A percentile compares a stretch with the other conserved stretches of the same genome.
Conservation (phyloP, 768 basidiomycete genomes). For the Daedaleopsis sinensis region DNA sequence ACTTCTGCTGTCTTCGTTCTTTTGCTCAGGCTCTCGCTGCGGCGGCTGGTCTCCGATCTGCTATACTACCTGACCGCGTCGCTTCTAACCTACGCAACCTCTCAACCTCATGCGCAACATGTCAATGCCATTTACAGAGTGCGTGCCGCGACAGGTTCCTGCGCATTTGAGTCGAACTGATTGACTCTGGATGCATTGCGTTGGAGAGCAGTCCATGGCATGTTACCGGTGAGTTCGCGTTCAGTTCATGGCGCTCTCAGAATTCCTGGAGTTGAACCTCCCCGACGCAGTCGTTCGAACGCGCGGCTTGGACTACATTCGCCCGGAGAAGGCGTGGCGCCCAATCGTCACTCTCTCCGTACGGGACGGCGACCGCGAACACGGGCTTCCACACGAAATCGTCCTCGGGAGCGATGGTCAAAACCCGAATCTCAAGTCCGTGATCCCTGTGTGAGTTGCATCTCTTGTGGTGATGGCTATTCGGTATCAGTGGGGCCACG, state of each 20-base stretch:
- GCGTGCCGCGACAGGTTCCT: no score
- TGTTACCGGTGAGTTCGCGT: conserved; percentile 25
- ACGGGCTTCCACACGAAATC: conserved; percentile 48
- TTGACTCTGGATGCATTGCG: no score
- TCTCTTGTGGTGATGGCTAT: neutral
- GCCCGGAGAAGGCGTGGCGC: conserved; percentile 67
- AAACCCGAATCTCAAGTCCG: conserved; percentile 63
- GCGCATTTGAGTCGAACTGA: no score
- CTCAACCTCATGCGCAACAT: no score
- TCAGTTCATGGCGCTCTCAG: neutral
- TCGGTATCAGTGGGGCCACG: neutral
- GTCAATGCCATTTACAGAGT: no score
- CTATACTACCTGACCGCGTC: no score
- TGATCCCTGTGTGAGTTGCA: conserved; percentile 52
- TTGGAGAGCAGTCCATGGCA: conserved; percentile 31
- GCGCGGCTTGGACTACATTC: conserved; percentile 43
- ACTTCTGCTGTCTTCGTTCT: no score
- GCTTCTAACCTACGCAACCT: no score
- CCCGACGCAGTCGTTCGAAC: conserved; percentile 39
- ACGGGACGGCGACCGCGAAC: conserved; percentile 40
- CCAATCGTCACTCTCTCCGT: conserved; percentile 64
- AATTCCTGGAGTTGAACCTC: neutral
- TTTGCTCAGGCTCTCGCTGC: no score
- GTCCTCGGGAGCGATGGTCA: conserved; percentile 70
- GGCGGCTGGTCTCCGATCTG: no score